Evolutionary conservation across 495 filamentous ascomycete genomes (phyloP).

Genomic region (Penicillium cosmopolitanum): DNA sequence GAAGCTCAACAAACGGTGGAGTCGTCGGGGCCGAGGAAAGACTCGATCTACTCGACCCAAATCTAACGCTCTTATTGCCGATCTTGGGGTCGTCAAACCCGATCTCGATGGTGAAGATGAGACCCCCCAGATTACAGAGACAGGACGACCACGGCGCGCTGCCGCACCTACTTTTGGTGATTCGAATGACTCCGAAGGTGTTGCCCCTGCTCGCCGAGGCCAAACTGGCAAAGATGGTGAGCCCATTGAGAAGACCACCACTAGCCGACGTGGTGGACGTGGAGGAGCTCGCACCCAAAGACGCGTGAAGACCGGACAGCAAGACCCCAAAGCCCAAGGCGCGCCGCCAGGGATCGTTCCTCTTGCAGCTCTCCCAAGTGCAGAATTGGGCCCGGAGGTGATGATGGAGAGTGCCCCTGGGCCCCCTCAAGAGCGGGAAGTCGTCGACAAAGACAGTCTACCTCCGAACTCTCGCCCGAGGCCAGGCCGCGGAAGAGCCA

Average conservation of each 20-base stretch:
- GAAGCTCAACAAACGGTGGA: conserved; percentile 71
- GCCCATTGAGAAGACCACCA: conserved; percentile 58
- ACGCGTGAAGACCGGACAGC: conserved; percentile 40
- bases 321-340: conserved; percentile 34
- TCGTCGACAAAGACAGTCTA: conserved; percentile 28
- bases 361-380: conserved; percentile 31
- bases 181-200: conserved; percentile 54
- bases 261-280: conserved; percentile 50
- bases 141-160: conserved; percentile 68
- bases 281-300: conserved; percentile 44
- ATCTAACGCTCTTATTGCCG: conserved; percentile 75
- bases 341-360: conserved; percentile 23
- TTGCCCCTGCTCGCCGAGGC: conserved; percentile 48
- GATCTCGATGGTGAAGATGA: conserved; percentile 62
- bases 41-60: conserved; percentile 59
- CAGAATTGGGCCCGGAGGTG: conserved; percentile 39
- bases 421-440: conserved; percentile 26
- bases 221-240: conserved; percentile 53
- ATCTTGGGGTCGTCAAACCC: conserved; percentile 62
- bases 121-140: conserved; percentile 62
- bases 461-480: conserved; percentile 33
- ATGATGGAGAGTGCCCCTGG: conserved; percentile 20
- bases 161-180: conserved; percentile 75
- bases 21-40: conserved; percentile 62
- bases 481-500: conserved; percentile 38